Percentiles rank a stretch among this genome's conserved stretches.
Evolutionary conservation across 2,329 filamentous ascomycete genomes (phyloP).

Genomic region (Aaosphaeria arxii): DNA sequence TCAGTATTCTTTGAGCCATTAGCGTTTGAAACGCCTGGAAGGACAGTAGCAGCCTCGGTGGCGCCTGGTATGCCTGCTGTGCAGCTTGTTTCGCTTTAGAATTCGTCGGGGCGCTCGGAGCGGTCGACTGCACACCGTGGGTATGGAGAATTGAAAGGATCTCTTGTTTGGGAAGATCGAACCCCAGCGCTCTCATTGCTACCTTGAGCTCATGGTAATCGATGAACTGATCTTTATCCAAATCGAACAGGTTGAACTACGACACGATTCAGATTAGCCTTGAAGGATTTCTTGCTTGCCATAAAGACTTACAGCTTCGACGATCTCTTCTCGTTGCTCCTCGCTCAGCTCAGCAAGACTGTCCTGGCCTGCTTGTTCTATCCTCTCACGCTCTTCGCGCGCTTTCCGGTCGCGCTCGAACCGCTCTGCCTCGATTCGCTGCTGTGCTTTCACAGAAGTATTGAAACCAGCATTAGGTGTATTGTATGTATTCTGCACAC

Average conservation of each 20-base stretch:
- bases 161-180: constrained; percentile 83
- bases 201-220: constrained; percentile 99
- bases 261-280: constrained; percentile 1
- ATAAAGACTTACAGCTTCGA: constrained; percentile 73
- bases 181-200: constrained; percentile 90
- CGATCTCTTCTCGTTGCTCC: constrained; percentile 89
- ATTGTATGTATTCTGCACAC: constrained; percentile 22
- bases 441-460: constrained; percentile 40
- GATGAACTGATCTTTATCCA: constrained; percentile 89
- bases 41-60: constrained; percentile 64
- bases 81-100: constrained; percentile 11
- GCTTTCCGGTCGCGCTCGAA: constrained; percentile 40
- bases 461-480: constrained; percentile 36
- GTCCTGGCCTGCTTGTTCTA: constrained; percentile 46
- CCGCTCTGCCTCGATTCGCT: constrained; percentile 39
- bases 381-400: constrained; percentile 40
- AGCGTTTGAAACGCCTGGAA: constrained; percentile 71
- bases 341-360: constrained; percentile 65
- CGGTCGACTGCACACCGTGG: constrained; percentile 55
- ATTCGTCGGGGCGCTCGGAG: constrained; percentile 3
- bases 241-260: constrained; percentile 91
- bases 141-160: constrained; percentile 76
- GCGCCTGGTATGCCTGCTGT: constrained; percentile 15
- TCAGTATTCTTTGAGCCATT: constrained; percentile 73
- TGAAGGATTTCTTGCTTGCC: no score